phyloP scores from a whole-genome alignment of 176 grass and related monocot genomes.

The Carex littledalei region DNA sequence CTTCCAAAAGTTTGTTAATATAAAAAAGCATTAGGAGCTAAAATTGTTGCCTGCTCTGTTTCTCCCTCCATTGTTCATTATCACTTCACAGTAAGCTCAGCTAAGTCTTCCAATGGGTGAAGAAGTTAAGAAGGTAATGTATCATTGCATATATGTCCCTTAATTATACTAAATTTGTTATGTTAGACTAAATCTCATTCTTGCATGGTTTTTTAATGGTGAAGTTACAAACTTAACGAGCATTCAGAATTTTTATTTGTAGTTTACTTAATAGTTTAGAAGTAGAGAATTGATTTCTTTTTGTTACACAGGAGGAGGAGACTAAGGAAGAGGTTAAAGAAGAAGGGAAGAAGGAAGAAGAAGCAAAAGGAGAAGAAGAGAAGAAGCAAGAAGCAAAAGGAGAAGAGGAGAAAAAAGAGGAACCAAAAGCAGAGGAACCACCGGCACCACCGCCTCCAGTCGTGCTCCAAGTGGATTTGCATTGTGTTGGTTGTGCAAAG shows the following conservation, averaged over 20 bases:
- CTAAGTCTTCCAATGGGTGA: constrained; percentile 32
- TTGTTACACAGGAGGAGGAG: constrained; percentile 25
- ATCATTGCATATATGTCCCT: neutral
- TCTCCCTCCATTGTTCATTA: neutral
- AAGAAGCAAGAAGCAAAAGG: constrained; percentile 27
- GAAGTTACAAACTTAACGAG: too few species aligned
- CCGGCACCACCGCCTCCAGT: constrained; percentile 35
- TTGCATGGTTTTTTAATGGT: neutral
- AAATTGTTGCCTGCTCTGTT: neutral
- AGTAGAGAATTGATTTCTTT: neutral
- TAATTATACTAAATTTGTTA: neutral
- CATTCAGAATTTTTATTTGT: too few species aligned
- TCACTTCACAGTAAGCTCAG: neutral
- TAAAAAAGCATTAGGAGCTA: constrained; percentile 12
- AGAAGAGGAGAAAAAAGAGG: constrained; percentile 4
- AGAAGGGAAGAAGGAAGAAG: constrained; percentile 25
- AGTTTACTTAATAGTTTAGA: neutral
- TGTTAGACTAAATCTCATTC: neutral
- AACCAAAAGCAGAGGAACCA: constrained; percentile 16
- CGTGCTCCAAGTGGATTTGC: constrained; percentile 54
- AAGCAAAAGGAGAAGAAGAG: constrained; percentile 10
- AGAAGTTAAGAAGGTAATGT: constrained; percentile 34
- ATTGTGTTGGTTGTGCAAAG: constrained; percentile 78
- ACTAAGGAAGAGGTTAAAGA: constrained; percentile 22
- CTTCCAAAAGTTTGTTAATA: constrained; percentile 9